A percentile compares a stretch with the other conserved stretches of the same genome.
phyloP scores from a whole-genome alignment of 106 monocot genomes.

The Phalaenopsis aphrodite region DNA sequence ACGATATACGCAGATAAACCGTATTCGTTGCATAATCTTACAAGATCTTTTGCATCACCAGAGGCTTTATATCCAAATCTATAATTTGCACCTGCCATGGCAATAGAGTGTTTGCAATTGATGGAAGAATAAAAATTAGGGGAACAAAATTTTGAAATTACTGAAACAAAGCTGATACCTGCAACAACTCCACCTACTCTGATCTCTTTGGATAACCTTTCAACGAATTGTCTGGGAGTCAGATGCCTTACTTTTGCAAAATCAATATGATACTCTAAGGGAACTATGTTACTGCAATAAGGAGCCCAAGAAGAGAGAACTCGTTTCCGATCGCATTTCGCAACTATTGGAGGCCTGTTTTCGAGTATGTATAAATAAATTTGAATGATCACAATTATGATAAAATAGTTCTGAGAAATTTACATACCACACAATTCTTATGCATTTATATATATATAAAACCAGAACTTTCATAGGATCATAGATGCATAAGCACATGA shows the following conservation, averaged over 20 bases:
- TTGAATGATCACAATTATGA: background rate
- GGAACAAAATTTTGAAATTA: background rate
- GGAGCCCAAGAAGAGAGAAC: slow-evolving; percentile 87
- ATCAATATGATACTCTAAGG: slow-evolving; percentile 81
- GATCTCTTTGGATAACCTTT: slow-evolving; percentile 79
- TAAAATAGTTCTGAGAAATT: too few species aligned
- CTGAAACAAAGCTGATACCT: slow-evolving; percentile 43
- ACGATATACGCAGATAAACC: slow-evolving; percentile 63
- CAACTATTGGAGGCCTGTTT: slow-evolving; percentile 85
- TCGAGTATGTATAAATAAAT: background rate
- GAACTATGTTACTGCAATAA: slow-evolving; percentile 54
- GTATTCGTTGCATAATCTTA: slow-evolving; percentile 77
- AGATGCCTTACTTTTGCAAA: slow-evolving; percentile 88
- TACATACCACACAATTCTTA: too few species aligned
- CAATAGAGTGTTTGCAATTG: too few species aligned
- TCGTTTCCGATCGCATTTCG: slow-evolving; percentile 70
- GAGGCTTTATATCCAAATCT: slow-evolving; percentile 96
- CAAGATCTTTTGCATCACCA: slow-evolving; percentile 69
- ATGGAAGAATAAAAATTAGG: too few species aligned
- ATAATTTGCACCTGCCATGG: slow-evolving; percentile 76
- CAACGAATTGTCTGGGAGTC: slow-evolving; percentile 76
- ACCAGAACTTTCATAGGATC: too few species aligned
- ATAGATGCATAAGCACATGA: too few species aligned
- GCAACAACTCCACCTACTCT: slow-evolving; percentile 86
- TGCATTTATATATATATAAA: too few species aligned